A percentile compares a stretch with the other conserved stretches of the same genome.
These are phyloP conservation scores for Leishmania aethiopica DNA, from an alignment of 208 protist genomes.

Conservation along the genomic window DNA sequence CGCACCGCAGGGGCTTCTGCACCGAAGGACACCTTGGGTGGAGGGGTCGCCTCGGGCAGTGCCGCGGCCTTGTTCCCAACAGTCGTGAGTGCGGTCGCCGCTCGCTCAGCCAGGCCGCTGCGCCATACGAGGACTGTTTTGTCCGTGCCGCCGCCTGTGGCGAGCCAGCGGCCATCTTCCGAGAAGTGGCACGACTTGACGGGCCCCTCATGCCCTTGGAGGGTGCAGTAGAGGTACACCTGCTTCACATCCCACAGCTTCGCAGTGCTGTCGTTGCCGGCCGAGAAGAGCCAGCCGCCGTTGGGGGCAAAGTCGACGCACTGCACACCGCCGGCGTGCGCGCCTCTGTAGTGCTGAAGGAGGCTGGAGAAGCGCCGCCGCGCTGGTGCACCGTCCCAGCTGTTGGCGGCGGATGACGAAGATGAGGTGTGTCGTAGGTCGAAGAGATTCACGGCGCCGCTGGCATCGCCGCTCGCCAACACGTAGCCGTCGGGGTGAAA, in stretches of 20 bases:
- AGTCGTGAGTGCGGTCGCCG: not conserved
- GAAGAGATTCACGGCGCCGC: slow-evolving; percentile 85
- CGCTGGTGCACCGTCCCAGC: not conserved
- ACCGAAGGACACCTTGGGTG: not conserved
- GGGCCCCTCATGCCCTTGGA: slow-evolving; percentile 79
- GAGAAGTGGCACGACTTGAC: slow-evolving; percentile 65
- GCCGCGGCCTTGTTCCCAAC: not conserved
- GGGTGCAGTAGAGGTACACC: slow-evolving; percentile 83
- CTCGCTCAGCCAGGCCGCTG: slow-evolving; percentile 45
- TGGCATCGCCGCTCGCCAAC: slow-evolving; percentile 69
- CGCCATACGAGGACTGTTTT: slow-evolving; percentile 85
- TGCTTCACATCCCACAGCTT: slow-evolving; percentile 90
- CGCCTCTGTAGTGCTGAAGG: slow-evolving; percentile 81
- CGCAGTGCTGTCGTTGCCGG: slow-evolving; percentile 70
- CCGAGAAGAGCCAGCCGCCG: slow-evolving; percentile 83
- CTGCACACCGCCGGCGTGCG: slow-evolving; percentile 71
- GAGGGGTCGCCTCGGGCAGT: not conserved
- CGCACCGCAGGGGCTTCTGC: not conserved
- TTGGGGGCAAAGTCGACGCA: slow-evolving; percentile 73
- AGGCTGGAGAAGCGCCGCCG: slow-evolving; percentile 33
- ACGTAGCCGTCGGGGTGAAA: slow-evolving; percentile 88
- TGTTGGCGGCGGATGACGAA: slow-evolving; percentile 3
- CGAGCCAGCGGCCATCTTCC: slow-evolving; percentile 62
- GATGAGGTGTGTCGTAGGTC: slow-evolving; percentile 62
- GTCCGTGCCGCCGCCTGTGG: slow-evolving; percentile 68